phyloP scores from a whole-genome alignment of 75 land plant genomes.

The Cryptomeria japonica region DNA sequence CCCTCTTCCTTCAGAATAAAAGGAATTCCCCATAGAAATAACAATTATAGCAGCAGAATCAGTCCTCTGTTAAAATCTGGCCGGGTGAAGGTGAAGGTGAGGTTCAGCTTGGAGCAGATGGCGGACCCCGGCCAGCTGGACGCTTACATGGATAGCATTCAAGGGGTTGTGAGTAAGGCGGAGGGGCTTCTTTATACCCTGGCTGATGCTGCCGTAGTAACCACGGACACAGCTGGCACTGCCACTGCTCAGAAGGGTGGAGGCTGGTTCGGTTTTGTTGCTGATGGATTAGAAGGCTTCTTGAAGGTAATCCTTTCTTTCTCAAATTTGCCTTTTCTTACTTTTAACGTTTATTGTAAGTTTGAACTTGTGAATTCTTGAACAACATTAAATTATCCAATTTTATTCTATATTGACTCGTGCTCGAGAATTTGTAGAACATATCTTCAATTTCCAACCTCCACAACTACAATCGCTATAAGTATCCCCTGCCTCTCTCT shows the following conservation, averaged over 20 bases:
- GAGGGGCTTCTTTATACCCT: constrained; percentile 69
- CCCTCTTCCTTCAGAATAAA: background rate
- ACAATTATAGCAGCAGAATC: background rate
- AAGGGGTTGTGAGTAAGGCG: constrained; percentile 25
- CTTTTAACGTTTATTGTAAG: background rate
- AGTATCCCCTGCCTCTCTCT: no score
- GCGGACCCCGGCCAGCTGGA: constrained; percentile 6
- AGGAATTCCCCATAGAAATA: background rate
- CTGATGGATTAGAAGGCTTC: constrained; percentile 82
- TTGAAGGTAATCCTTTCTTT: constrained; percentile 60
- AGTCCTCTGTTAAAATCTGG: background rate
- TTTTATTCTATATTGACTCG: no score
- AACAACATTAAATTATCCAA: background rate
- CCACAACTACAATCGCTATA: no score
- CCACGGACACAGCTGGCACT: constrained; percentile 15
- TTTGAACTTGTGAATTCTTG: background rate
- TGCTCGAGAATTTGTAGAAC: background rate
- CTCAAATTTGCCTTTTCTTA: background rate
- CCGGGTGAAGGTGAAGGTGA: background rate
- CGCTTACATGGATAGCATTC: constrained; percentile 34
- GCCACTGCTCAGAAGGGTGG: constrained; percentile 52
- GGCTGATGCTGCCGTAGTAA: constrained; percentile 33
- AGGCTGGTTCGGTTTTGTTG: constrained; percentile 87
- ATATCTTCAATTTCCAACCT: no score
- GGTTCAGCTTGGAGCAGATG: constrained; percentile 9